These are phyloP conservation scores for Echeveria elegans DNA, from an alignment of 164 flowering plant species.

Conservation along the genomic window DNA sequence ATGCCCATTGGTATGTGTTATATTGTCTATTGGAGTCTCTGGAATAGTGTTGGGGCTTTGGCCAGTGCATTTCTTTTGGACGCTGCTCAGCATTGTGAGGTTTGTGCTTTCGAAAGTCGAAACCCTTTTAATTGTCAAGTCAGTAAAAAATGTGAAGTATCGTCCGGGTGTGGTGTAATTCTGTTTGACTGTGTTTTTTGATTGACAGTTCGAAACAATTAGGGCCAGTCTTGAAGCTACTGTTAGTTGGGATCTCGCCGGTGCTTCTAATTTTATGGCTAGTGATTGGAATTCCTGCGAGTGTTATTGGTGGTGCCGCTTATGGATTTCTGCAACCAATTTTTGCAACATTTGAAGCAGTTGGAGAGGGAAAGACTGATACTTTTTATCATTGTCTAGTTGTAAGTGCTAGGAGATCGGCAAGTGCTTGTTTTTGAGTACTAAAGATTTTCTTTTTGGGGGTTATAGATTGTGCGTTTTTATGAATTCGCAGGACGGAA, in stretches of 20 bases:
- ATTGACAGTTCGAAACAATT: conserved; percentile 51
- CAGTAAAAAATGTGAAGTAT: too few relatives aligned
- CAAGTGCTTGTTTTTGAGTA: not conserved
- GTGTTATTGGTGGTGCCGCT: conserved; percentile 53
- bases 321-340: conserved; percentile 70
- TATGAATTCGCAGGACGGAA: conserved; percentile 56
- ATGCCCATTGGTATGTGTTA: conserved; percentile 65
- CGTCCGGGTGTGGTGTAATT: not conserved
- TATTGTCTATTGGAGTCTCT: conserved; percentile 56
- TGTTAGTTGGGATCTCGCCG: conserved; percentile 37
- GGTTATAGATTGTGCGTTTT: conserved; percentile 5
- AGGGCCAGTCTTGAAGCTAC: conserved; percentile 71
- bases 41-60: conserved; percentile 69
- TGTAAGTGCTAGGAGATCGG: conserved; percentile 31
- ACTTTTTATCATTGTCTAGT: conserved; percentile 48
- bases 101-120: conserved; percentile 15
- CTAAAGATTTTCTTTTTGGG: not conserved
- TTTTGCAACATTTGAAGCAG: conserved; percentile 76
- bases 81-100: conserved; percentile 56
- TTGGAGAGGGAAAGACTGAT: conserved; percentile 67
- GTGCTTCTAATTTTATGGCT: conserved; percentile 57
- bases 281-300: conserved; percentile 48
- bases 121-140: not conserved
- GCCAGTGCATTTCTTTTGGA: conserved; percentile 61
- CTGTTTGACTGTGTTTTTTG: conserved; percentile 11